Evolutionary conservation across 106 monocot species (phyloP), one percentile per base, ranked within the genome.

Genomic region (Phalaenopsis aphrodite): DNA sequence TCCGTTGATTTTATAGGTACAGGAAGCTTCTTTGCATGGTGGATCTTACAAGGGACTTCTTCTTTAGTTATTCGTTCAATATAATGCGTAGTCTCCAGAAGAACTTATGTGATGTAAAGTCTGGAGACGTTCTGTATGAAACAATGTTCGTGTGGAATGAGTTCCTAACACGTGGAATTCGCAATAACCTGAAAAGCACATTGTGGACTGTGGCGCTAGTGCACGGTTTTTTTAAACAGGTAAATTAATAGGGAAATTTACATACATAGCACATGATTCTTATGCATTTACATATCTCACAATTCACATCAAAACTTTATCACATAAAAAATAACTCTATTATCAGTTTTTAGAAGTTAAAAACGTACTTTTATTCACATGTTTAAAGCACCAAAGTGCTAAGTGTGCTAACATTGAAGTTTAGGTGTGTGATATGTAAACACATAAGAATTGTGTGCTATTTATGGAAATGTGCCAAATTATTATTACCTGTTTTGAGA

Each of bases 141-240:
- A 91, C 99, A 79, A 95, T 99, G 95, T 99, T 93, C 81, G 99
- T 99, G n/a, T 99, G 99, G 99, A 99, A 99, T 82, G 95, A 95
- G 56, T 99, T 88, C 77, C 83, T 99, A 86, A 90, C 94, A 42
- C 87, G 91, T 77, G 87, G 86, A 72, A 88, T 99, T 30, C 90
- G 95, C 4, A 85, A 84, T 81, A 84, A 83, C 78, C 88, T 99
- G 6, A 86, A 95, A 84, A 99, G 80, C 82, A 91, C 89, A 14
- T 64, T 84, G 36, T 99, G 99, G 99, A 99, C 95, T 24, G 99
- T 99, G 69, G 89, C 99, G 24, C 86, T 99, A 76, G 90, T 99
- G 19, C 87, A 90, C 85, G 99, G 99, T 39, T 99, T 99, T 75
- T 99, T 99, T 72, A 88, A 91, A 78, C 99, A 99, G 93, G 99